Percentiles rank a stretch among this genome's conserved stretches.
Evolutionary conservation across 306 rosid species (phyloP).

Genomic region (Crotalaria pallida): DNA sequence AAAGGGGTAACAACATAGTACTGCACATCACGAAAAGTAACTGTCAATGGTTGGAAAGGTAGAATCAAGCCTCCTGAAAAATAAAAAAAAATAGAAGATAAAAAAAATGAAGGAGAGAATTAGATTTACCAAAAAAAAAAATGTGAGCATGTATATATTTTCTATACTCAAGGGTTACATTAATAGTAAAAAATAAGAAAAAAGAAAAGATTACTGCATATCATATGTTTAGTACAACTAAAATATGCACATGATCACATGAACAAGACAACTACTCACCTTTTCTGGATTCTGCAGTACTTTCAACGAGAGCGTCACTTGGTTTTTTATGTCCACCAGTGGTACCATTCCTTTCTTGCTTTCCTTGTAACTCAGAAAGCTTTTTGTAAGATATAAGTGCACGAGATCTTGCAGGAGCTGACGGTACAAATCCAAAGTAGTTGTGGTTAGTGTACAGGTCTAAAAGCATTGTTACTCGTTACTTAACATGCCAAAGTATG

Average conservation of each 20-base stretch:
- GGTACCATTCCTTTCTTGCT: slow-evolving; percentile 11
- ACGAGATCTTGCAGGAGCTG: slow-evolving; percentile 51
- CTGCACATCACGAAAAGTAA: slow-evolving; percentile 31
- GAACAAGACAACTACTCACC: slow-evolving; percentile 3
- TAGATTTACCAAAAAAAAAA: not conserved
- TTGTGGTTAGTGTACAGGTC: not conserved
- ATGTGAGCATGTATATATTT: not conserved
- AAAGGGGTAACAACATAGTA: slow-evolving; percentile 34
- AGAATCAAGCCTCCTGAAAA: slow-evolving; percentile 34
- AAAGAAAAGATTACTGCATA: not conserved
- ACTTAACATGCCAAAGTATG: not conserved
- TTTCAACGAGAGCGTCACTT: not conserved
- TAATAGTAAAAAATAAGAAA: not conserved
- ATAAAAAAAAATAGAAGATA: not conserved
- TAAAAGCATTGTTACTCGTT: not conserved
- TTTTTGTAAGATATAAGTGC: slow-evolving; percentile 33
- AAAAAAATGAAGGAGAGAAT: not conserved
- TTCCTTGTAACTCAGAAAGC: slow-evolving; percentile 31
- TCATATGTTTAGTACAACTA: not conserved
- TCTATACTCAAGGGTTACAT: not conserved
- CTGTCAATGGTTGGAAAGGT: slow-evolving; percentile 37
- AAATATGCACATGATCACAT: not conserved
- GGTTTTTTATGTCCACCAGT: slow-evolving; percentile 3
- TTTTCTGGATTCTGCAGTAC: slow-evolving; percentile 3
- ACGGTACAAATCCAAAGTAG: slow-evolving; percentile 4